These are phyloP conservation scores for Cucurbita pepo DNA, from an alignment of 306 rosid genomes.

Conservation along the genomic window DNA sequence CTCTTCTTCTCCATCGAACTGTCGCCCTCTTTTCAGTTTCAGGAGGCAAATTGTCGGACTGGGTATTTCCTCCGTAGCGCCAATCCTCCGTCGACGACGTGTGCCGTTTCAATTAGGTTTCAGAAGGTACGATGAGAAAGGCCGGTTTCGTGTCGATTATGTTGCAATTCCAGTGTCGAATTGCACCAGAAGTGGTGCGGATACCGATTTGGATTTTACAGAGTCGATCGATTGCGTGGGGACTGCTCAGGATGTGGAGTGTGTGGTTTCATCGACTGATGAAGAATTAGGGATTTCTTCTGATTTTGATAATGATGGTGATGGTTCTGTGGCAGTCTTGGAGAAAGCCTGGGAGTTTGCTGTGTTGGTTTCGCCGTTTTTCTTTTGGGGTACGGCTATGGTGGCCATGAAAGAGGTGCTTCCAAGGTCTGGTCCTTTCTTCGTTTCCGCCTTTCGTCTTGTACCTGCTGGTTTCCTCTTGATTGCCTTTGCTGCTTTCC, in stretches of 20 bases:
- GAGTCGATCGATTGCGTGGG: constrained; percentile 42
- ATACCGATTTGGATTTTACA: constrained; percentile 5
- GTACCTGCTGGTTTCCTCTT: constrained; percentile 85
- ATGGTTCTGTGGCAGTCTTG: neutral
- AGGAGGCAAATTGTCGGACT: neutral
- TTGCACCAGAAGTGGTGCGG: constrained; percentile 1
- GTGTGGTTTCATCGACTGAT: constrained; percentile 12
- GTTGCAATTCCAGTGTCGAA: neutral
- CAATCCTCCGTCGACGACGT: neutral
- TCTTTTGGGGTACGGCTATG: constrained; percentile 98
- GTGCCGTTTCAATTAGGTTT: neutral
- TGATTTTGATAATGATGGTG: neutral
- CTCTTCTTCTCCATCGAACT: neutral
- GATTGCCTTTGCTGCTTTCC: constrained; percentile 54
- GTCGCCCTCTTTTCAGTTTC: neutral
- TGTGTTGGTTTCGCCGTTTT: constrained; percentile 80
- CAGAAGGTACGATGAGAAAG: neutral
- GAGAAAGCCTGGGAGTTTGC: constrained; percentile 40
- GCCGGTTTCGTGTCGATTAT: neutral
- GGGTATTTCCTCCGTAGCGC: neutral
- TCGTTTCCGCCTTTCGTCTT: constrained; percentile 70
- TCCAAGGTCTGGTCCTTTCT: constrained; percentile 69
- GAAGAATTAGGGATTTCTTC: neutral
- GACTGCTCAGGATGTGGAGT: constrained; percentile 60
- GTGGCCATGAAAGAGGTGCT: constrained; percentile 93